phyloP scores from a whole-genome alignment of 352 stramenopile species.

The Phytophthora pini region DNA sequence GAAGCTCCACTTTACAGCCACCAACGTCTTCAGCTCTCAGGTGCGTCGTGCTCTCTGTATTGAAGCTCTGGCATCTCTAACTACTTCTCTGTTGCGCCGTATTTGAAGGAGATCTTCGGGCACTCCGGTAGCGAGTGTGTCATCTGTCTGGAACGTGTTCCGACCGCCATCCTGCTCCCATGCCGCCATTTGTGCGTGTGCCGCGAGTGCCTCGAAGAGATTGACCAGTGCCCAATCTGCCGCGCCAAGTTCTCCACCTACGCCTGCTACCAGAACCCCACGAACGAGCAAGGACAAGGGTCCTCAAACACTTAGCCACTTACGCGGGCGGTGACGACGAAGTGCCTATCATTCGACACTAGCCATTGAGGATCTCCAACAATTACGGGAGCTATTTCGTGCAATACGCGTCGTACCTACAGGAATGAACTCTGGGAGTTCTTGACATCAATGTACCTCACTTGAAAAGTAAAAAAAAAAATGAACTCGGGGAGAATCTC shows the following conservation, averaged over 20 bases:
- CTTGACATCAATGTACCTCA: too few relatives aligned
- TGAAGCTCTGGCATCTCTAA: neutral
- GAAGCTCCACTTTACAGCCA: constrained; percentile 50
- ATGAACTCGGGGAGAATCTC: too few relatives aligned
- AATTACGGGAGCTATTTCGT: too few relatives aligned
- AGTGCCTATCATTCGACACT: too few relatives aligned
- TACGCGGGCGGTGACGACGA: too few relatives aligned
- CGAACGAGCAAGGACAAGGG: neutral
- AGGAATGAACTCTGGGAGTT: too few relatives aligned
- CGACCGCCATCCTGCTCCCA: constrained; percentile 55
- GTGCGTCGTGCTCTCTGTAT: constrained; percentile 16
- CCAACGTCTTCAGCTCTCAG: constrained; percentile 48
- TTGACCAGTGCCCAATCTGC: constrained; percentile 79
- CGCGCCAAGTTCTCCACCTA: constrained; percentile 66
- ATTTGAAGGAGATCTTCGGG: constrained; percentile 64
- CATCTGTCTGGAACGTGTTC: constrained; percentile 66
- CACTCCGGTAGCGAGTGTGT: constrained; percentile 53
- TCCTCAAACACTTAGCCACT: too few relatives aligned
- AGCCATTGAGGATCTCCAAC: too few relatives aligned
- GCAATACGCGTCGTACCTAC: too few relatives aligned
- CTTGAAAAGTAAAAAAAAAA: too few relatives aligned
- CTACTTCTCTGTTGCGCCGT: neutral
- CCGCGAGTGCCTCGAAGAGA: constrained; percentile 65
- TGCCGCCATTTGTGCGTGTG: constrained; percentile 79
- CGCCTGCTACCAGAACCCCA: constrained; percentile 35